Conservation (phyloP, 2,329 filamentous ascomycete genomes). For the Xylariomycetidae sp. region DNA sequence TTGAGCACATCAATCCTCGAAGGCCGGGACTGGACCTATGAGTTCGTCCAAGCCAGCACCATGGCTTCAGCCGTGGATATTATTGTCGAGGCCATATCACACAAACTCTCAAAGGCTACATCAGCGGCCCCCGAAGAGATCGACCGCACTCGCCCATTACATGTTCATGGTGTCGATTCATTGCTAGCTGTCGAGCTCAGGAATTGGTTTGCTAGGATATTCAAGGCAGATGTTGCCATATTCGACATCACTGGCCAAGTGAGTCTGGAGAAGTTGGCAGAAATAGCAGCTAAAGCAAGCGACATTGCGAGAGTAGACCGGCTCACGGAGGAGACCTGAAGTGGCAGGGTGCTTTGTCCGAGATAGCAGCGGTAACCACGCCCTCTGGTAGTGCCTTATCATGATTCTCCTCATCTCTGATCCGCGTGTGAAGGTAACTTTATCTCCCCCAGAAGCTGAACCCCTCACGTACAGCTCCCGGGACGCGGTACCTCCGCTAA, state of each 20-base stretch:
- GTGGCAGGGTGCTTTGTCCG: too few species aligned
- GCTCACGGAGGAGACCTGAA: too few species aligned
- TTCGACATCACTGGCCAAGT: background rate
- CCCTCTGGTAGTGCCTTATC: too few species aligned
- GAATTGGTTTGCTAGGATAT: slow-evolving; percentile 1
- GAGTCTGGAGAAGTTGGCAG: background rate
- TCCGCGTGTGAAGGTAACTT: too few species aligned
- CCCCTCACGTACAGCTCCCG: too few species aligned
- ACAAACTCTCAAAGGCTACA: background rate
- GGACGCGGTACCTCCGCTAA: too few species aligned
- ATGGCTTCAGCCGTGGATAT: background rate
- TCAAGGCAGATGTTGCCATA: background rate
- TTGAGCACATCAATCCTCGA: too few species aligned
- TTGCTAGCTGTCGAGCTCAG: background rate
- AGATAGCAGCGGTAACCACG: too few species aligned
- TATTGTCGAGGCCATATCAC: background rate
- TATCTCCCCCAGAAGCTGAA: too few species aligned
- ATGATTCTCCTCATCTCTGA: too few species aligned
- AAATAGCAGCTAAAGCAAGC: background rate
- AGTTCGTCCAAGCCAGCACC: background rate
- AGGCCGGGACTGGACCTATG: background rate
- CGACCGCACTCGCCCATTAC: background rate
- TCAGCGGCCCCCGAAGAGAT: background rate
- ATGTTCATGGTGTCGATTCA: slow-evolving; percentile 1
- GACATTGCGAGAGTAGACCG: background rate